Evolutionary conservation across 441 rosid species (phyloP).

Genomic region (Biscutella laevigata): DNA sequence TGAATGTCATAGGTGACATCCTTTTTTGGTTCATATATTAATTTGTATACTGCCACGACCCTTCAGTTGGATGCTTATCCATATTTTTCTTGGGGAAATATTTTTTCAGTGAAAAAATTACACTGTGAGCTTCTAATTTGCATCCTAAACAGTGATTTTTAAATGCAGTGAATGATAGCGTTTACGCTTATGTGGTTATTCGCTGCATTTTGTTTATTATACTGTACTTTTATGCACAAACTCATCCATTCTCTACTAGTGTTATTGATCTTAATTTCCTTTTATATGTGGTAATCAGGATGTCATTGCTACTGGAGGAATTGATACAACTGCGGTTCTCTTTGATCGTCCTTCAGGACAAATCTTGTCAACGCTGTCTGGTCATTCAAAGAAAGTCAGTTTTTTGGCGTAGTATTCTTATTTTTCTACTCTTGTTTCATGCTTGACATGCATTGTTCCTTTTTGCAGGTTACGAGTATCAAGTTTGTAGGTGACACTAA

Average conservation of each 20-base stretch:
- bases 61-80: neutral
- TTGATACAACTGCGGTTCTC: conserved; percentile 75
- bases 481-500: conserved; percentile 70
- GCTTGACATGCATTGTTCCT: conserved; percentile 5
- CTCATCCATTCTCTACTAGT: neutral
- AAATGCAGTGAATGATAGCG: neutral
- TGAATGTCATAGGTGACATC: conserved; percentile 1
- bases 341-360: conserved; percentile 89
- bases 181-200: neutral
- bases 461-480: conserved; percentile 73
- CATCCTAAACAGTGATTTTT: too few relatives aligned
- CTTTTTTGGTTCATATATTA: too few relatives aligned
- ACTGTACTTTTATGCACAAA: neutral
- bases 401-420: neutral
- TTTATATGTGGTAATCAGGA: conserved; percentile 41
- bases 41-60: too few relatives aligned
- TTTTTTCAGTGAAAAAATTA: too few relatives aligned
- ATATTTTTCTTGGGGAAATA: neutral
- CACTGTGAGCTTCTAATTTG: too few relatives aligned
- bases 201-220: neutral
- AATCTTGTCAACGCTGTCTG: conserved; percentile 74
- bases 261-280: neutral
- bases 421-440: neutral
- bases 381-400: conserved; percentile 91
- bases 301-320: conserved; percentile 88